Conservation (phyloP, 257 asterid species). For the Oldenlandia corymbosa region DNA sequence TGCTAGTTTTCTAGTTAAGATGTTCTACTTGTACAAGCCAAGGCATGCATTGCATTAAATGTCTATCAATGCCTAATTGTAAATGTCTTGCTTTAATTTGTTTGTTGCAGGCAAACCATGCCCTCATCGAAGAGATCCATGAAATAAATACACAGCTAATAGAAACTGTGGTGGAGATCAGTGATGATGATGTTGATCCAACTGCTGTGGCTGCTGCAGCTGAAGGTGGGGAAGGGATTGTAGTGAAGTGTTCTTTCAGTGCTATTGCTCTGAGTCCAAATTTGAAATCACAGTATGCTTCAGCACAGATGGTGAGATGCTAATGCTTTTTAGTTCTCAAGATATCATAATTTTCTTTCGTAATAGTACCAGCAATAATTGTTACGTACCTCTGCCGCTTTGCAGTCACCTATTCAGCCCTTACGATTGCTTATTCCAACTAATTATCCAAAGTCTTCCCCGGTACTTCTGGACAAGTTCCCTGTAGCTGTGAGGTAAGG, state of each 20-base stretch:
- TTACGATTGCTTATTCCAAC: conserved; percentile 71
- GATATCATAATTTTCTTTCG: conserved; percentile 5
- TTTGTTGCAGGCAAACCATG: conserved; percentile 65
- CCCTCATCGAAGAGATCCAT: conserved; percentile 76
- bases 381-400: conserved; percentile 19
- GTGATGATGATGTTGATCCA: conserved; percentile 80
- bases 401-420: conserved; percentile 94
- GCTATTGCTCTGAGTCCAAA: conserved; percentile 85
- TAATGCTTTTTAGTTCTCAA: conserved; percentile 7
- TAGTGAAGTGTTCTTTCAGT: conserved; percentile 75
- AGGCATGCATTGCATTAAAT: neutral
- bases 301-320: conserved; percentile 76
- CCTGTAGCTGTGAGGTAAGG: conserved; percentile 88
- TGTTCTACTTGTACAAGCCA: neutral
- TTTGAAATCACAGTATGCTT: conserved; percentile 82
- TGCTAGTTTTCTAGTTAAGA: neutral
- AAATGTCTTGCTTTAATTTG: conserved; percentile 15
- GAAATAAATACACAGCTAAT: conserved; percentile 76
- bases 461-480: conserved; percentile 76
- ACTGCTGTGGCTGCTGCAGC: conserved; percentile 68
- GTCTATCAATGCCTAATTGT: too few relatives aligned
- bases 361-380: conserved; percentile 8
- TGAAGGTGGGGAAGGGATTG: conserved; percentile 79
- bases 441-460: conserved; percentile 81
- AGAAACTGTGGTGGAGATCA: conserved; percentile 70